Evolutionary conservation across 495 filamentous ascomycete genomes (phyloP).

Genomic region (Penicillium salamii): DNA sequence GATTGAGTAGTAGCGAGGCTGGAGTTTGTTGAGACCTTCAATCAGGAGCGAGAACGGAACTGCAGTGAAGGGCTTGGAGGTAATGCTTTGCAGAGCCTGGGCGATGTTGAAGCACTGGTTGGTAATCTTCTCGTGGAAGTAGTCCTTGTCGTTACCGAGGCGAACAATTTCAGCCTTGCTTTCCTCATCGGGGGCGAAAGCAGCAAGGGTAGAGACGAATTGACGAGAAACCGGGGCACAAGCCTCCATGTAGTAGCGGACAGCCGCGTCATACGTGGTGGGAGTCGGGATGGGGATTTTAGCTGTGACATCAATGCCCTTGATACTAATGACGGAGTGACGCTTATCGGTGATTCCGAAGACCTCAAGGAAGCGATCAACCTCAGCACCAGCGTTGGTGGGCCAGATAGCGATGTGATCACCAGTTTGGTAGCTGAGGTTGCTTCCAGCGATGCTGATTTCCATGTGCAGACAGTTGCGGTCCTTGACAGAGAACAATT

Average conservation of each 20-base stretch:
- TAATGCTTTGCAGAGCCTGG: conserved; percentile 75
- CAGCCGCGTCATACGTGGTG: conserved; percentile 91
- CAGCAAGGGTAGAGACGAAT: conserved; percentile 80
- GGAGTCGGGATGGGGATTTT: conserved; percentile 98
- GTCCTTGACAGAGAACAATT: conserved; percentile 88
- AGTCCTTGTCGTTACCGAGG: conserved; percentile 90
- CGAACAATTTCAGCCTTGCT: conserved; percentile 83
- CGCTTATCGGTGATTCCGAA: conserved; percentile 74
- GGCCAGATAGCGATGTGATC: conserved; percentile 98
- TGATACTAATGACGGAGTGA: conserved; percentile 82
- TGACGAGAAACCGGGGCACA: conserved; percentile 94
- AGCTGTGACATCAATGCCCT: conserved; percentile 89
- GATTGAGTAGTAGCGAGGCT: conserved; percentile 98
- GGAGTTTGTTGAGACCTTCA: conserved; percentile 89
- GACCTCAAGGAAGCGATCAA: conserved; percentile 82
- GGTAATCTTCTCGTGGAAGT: conserved; percentile 86
- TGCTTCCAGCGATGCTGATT: conserved; percentile 80
- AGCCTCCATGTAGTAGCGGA: conserved; percentile 97
- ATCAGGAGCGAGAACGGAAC: conserved; percentile 94
- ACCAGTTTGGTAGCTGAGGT: conserved; percentile 86
- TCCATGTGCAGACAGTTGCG: conserved; percentile 98
- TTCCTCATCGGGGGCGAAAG: conserved; percentile 84
- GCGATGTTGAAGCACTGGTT: conserved; percentile 86
- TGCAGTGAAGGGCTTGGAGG: conserved; percentile 69
- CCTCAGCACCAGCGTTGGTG: conserved; percentile 89